These are phyloP conservation scores for Pestalotiopsis sp. DNA, from an alignment of 2,329 filamentous ascomycete genomes.

Conservation along the genomic window DNA sequence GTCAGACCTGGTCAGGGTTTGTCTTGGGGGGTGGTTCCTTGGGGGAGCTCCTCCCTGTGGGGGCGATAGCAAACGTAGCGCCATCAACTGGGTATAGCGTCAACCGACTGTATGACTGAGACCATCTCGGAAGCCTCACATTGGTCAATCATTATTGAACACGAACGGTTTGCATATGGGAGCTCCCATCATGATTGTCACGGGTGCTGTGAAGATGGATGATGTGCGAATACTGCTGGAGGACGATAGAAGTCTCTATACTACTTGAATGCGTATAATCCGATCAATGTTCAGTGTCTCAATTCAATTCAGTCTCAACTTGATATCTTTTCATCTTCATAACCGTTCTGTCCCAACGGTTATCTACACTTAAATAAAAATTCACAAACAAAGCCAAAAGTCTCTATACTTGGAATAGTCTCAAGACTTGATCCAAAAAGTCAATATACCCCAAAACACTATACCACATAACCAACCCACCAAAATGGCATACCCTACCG, in stretches of 20 bases:
- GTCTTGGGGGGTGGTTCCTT: not conserved
- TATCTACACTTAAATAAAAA: not conserved
- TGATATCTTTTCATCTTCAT: not conserved
- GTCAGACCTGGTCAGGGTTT: not conserved
- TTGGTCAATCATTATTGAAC: not conserved
- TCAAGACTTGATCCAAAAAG: not conserved
- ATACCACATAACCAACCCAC: not conserved
- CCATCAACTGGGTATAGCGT: not conserved
- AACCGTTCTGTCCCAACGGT: not conserved
- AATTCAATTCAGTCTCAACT: not conserved
- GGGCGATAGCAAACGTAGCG: not conserved
- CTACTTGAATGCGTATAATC: slow-evolving; percentile 1
- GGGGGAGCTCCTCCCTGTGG: slow-evolving; percentile 9
- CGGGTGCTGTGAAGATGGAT: not conserved
- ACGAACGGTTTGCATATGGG: not conserved
- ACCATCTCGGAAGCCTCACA: not conserved
- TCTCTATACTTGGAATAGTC: not conserved
- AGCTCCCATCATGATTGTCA: not conserved
- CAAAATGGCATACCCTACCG: slow-evolving; percentile 1
- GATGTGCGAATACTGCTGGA: not conserved
- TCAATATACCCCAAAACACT: not conserved
- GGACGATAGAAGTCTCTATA: not conserved
- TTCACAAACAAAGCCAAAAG: not conserved
- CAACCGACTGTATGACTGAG: not conserved
- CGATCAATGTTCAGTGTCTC: not conserved